A percentile compares a stretch with the other conserved stretches of the same genome.
These are phyloP conservation scores for Globisporangium nunn DNA, from an alignment of 352 stramenopile genomes.

Conservation along the genomic window DNA sequence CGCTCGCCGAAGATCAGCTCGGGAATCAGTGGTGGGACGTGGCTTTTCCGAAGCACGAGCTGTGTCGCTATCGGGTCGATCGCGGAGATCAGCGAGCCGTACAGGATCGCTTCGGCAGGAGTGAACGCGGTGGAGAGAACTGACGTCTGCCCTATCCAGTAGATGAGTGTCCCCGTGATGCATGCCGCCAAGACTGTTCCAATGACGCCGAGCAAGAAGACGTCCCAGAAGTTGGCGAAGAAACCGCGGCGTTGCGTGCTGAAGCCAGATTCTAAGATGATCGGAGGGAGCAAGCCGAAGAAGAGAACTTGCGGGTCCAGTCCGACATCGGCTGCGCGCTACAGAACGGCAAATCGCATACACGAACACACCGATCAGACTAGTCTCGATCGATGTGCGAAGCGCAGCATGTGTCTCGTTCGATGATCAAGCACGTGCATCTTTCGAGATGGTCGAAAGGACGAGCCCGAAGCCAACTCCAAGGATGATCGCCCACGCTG, in stretches of 20 bases:
- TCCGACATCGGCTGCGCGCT: constrained; percentile 35
- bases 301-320: constrained; percentile 62
- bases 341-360: not conserved
- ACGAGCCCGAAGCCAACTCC: constrained; percentile 28
- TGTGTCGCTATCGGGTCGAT: constrained; percentile 91
- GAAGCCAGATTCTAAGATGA: constrained; percentile 62
- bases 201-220: constrained; percentile 34
- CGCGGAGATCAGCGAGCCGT: constrained; percentile 87
- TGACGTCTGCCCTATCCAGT: constrained; percentile 32
- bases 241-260: constrained; percentile 59
- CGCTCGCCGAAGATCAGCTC: constrained; percentile 92
- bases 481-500: constrained; percentile 57
- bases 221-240: constrained; percentile 41
- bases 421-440: constrained; percentile 12
- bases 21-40: constrained; percentile 77
- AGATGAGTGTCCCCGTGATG: constrained; percentile 36
- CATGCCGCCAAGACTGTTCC: constrained; percentile 47
- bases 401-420: not conserved
- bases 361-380: not conserved
- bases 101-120: constrained; percentile 82
- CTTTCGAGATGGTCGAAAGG: constrained; percentile 33
- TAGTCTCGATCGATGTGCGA: not conserved
- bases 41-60: constrained; percentile 84
- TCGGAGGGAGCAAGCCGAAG: constrained; percentile 48
- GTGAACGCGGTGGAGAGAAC: constrained; percentile 52